Base-by-base conservation (phyloP, 176 grass and related monocot species). In the Zizania latifolia region DNA sequence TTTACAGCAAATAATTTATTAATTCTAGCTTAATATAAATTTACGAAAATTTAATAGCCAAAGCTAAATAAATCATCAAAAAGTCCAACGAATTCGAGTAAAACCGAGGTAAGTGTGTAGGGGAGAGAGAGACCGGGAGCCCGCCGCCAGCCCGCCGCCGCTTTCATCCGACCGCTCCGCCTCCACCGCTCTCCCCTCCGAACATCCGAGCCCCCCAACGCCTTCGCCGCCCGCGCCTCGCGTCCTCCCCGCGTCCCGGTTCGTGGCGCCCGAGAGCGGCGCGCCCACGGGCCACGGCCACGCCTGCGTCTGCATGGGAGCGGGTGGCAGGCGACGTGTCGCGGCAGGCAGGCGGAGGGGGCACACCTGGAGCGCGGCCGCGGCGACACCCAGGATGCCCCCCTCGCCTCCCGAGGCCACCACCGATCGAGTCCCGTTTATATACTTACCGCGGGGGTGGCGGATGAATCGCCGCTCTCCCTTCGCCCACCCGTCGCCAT, bases 251-350 rank as follows among this genome's bases (percentile, higher is more conserved):
- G 16, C 16, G n/a, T n/a, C n/a, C 16, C 30, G 2, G 2, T 33
- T 71, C 67, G 71, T 58, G 58, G 58, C 63, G 58, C 21, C 68
- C 79, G 43, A 73, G 46, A 14, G 34, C 57, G 19, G 44, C 44
- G 44, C 48, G 48, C n/a, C n/a, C n/a, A n/a, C 48, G 48, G 8
- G 48, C 48, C 48, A 48, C 37, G 6, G 8, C 40, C 6, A 3
- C 21, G 4, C 0, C 50, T 54, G 62, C 13, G n/a, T 8, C 54
- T 21, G 45, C 75, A 85, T 74, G 83, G 10, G 39, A 38, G 58
- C 40, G 23, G 40, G 33, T 34, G 26, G 58, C 78, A 65, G 79
- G 65, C 66, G 6, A 87, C 85, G 85, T 87, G 85, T 87, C 79
- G 58, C 12, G 23, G 23, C 43, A 78, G 48, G 39, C 65, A 17